These are phyloP conservation scores for Hirschioporus abietinus DNA, from an alignment of 768 basidiomycete genomes.

Conservation along the genomic window DNA sequence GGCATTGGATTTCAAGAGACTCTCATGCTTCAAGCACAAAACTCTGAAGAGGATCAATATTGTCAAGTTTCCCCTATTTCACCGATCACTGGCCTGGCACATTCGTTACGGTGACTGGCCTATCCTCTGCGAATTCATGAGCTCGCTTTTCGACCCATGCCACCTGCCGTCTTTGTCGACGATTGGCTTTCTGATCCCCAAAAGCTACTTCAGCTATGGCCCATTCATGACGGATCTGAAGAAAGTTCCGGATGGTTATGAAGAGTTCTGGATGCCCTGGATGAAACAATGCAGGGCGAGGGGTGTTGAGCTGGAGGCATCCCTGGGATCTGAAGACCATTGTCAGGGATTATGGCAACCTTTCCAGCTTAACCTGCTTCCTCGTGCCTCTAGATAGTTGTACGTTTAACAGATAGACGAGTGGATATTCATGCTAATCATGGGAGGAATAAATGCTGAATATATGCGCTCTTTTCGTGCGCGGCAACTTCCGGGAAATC, in stretches of 20 bases:
- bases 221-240: not conserved
- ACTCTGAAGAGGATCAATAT: not conserved
- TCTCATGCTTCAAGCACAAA: not conserved
- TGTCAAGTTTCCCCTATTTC: not conserved
- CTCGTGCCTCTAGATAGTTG: not conserved
- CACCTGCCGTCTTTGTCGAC: not conserved
- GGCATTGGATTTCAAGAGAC: not conserved
- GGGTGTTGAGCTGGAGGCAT: not conserved
- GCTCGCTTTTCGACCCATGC: not conserved
- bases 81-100: not conserved
- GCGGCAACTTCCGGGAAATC: not conserved
- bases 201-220: not conserved
- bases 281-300: constrained; percentile 1
- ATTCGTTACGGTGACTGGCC: not conserved
- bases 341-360: not conserved
- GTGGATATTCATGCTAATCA: not conserved
- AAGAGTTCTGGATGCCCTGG: not conserved
- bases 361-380: not conserved
- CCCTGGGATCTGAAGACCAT: not conserved
- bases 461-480: not conserved
- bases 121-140: not conserved
- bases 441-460: not conserved
- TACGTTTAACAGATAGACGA: not conserved
- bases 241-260: not conserved
- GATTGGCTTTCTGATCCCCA: not conserved